Evolutionary conservation across 148 eudicot species (phyloP).

Genomic region (Agrostemma githago): DNA sequence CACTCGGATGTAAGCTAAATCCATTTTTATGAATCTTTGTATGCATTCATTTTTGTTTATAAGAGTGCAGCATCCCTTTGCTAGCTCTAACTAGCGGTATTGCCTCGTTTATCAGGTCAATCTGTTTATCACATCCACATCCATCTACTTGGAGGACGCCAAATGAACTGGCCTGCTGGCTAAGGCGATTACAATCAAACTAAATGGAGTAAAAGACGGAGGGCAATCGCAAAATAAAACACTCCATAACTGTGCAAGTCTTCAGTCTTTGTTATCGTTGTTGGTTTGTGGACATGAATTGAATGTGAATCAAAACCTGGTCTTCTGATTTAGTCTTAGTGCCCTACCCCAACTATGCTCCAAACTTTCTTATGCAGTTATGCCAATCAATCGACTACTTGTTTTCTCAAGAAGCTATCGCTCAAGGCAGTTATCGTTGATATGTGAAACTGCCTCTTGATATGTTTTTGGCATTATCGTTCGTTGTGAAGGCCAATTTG

Average conservation of each 20-base stretch:
- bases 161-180: conserved; percentile 98
- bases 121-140: conserved; percentile 85
- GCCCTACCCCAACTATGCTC: neutral
- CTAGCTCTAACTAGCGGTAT: conserved; percentile 4
- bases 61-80: neutral
- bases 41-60: neutral
- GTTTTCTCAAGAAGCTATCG: neutral
- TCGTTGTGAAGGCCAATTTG: too few species aligned
- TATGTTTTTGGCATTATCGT: too few species aligned
- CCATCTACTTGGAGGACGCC: conserved; percentile 92
- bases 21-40: neutral
- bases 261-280: neutral
- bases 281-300: neutral
- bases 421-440: too few species aligned
- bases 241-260: too few species aligned
- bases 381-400: neutral
- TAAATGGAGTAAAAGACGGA: neutral
- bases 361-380: too few species aligned
- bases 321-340: neutral
- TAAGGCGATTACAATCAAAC: conserved; percentile 23
- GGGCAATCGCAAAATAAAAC: neutral
- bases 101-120: conserved; percentile 50
- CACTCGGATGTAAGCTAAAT: conserved; percentile 60
- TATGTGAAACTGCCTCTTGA: too few species aligned
- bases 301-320: conserved; percentile 4